Conservation (phyloP, 805 yeast genomes). For the Scheffersomyces spartinae region DNA sequence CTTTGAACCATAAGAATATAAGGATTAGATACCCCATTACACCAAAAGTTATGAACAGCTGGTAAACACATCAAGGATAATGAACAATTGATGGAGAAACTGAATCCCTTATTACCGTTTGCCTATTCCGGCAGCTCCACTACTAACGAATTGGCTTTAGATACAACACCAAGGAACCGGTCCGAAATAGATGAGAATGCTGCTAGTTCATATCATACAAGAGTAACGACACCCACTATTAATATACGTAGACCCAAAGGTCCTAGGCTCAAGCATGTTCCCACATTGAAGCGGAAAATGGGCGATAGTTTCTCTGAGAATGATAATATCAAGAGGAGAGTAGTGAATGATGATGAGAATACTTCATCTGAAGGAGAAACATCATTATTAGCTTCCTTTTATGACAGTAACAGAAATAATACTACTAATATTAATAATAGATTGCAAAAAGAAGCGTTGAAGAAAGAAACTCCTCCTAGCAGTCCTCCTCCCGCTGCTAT, state of each 20-base stretch:
- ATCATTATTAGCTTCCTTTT: too few species aligned
- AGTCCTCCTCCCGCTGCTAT: conserved; percentile 21
- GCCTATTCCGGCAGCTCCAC: conserved; percentile 19
- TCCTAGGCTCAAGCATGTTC: conserved; percentile 14
- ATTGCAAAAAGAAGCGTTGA: too few species aligned
- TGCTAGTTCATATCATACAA: conserved; percentile 22
- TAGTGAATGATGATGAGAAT: conserved; percentile 8
- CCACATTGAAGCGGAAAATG: conserved; percentile 29
- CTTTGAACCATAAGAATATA: too few species aligned
- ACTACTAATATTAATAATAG: too few species aligned
- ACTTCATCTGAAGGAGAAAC: too few species aligned
- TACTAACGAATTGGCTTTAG: conserved; percentile 12
- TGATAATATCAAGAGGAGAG: conserved; percentile 28
- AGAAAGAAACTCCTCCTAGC: too few species aligned
- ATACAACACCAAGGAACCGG: conserved; percentile 23
- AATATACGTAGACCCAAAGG: conserved; percentile 6
- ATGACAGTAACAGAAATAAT: too few species aligned
- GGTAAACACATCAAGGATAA: too few species aligned
- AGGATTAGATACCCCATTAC: too few species aligned
- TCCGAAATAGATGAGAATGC: conserved; percentile 25
- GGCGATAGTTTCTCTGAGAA: conserved; percentile 33
- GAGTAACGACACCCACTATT: conserved; percentile 7
- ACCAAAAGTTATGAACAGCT: too few species aligned
- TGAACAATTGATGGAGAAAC: conserved; percentile 17
- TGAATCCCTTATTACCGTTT: conserved; percentile 29